A percentile compares a stretch with the other conserved stretches of the same genome.
Conservation (phyloP, 73 alveolate species). For the Stentor coeruleus region DNA sequence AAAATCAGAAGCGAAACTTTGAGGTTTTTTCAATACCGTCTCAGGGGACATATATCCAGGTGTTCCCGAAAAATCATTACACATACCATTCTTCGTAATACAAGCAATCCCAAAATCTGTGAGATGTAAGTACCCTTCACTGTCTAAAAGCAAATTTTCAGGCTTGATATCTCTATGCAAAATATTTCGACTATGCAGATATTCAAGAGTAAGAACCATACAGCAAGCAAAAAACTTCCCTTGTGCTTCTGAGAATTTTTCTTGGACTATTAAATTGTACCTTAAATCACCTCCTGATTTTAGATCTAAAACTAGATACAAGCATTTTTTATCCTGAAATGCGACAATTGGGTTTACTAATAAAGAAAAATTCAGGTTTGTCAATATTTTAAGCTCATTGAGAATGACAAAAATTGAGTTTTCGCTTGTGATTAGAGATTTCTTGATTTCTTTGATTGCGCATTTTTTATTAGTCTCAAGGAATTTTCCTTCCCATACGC, state of each 20-base stretch:
- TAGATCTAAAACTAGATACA: conserved; percentile 84
- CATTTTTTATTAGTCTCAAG: conserved; percentile 59
- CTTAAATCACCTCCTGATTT: conserved; percentile 94
- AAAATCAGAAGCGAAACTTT: conserved; percentile 75
- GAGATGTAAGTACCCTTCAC: conserved; percentile 64
- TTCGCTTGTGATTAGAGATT: conserved; percentile 24
- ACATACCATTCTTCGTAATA: conserved; percentile 39
- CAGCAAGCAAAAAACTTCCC: conserved; percentile 68
- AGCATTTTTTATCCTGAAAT: conserved; percentile 85
- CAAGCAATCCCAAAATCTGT: conserved; percentile 89
- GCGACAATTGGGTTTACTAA: conserved; percentile 90
- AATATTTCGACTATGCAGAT: conserved; percentile 73
- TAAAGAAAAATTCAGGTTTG: conserved; percentile 60
- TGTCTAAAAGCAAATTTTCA: conserved; percentile 88
- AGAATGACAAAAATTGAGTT: conserved; percentile 30
- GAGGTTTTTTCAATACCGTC: conserved; percentile 64
- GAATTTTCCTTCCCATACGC: conserved; percentile 81
- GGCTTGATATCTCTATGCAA: conserved; percentile 95
- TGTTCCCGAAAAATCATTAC: conserved; percentile 80
- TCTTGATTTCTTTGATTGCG: conserved; percentile 92
- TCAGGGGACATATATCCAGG: conserved; percentile 94
- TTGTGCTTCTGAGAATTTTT: conserved; percentile 85
- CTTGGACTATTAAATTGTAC: conserved; percentile 71
- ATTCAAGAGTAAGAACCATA: conserved; percentile 60
- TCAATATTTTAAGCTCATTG: conserved; percentile 51